A percentile compares a stretch with the other conserved stretches of the same genome.
phyloP scores from a whole-genome alignment of 169 alveolate species.

The Eimeria nieschulzi region DNA sequence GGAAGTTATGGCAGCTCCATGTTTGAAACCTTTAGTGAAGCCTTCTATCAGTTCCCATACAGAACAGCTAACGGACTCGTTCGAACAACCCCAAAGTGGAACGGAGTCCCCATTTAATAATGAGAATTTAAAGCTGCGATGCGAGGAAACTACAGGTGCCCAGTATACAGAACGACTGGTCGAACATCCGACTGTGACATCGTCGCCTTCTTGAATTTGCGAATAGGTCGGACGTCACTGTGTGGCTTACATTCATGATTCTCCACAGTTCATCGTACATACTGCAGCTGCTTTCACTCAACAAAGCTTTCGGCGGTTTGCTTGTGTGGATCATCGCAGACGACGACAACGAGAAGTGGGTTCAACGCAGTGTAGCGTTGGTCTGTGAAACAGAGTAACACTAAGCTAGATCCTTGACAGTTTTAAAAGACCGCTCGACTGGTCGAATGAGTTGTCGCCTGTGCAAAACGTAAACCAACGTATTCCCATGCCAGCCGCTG shows the following conservation, averaged over 20 bases:
- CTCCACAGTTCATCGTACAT: not conserved
- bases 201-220: conserved; percentile 46
- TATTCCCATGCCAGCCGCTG: too few species aligned
- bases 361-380: conserved; percentile 64
- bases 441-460: too few species aligned
- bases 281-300: not conserved
- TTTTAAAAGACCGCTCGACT: too few species aligned
- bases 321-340: conserved; percentile 22
- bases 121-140: not conserved
- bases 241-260: not conserved
- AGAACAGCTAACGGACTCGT: too few species aligned
- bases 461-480: too few species aligned
- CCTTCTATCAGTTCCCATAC: too few species aligned
- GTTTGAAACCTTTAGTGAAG: too few species aligned
- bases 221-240: conserved; percentile 17
- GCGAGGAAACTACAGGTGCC: conserved; percentile 39
- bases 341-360: conserved; percentile 59
- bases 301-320: not conserved
- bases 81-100: too few species aligned
- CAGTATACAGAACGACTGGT: conserved; percentile 59
- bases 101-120: not conserved
- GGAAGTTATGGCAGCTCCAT: not conserved
- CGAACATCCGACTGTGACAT: conserved; percentile 30
- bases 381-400: conserved; percentile 34
- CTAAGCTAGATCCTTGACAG: not conserved